Conservation (phyloP, 768 basidiomycete species). For the Lactarius deliciosus region DNA sequence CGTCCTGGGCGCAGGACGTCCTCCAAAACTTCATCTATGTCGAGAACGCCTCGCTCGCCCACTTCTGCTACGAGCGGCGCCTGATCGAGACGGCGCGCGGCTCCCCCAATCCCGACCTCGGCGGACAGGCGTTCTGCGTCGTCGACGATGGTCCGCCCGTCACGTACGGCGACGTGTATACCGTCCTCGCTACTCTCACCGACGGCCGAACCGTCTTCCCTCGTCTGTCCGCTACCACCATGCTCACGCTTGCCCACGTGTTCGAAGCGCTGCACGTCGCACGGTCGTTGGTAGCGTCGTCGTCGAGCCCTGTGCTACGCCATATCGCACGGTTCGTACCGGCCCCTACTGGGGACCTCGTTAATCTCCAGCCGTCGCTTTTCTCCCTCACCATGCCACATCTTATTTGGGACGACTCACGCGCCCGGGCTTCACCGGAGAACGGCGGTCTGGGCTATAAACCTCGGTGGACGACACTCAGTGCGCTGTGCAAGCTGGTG, state of each 20-base stretch:
- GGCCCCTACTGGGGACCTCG: constrained; percentile 35
- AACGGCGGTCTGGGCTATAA: constrained; percentile 43
- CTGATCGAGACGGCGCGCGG: constrained; percentile 54
- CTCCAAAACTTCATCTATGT: constrained; percentile 70
- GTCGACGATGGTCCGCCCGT: constrained; percentile 63
- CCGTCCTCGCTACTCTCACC: constrained; percentile 52
- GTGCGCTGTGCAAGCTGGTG: constrained; percentile 40
- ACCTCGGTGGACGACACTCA: constrained; percentile 35
- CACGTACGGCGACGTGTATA: constrained; percentile 64
- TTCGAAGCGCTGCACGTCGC: constrained; percentile 53
- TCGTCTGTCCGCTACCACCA: constrained; percentile 54
- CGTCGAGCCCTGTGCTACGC: constrained; percentile 34
- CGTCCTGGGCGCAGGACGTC: constrained; percentile 58
- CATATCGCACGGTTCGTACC: constrained; percentile 37
- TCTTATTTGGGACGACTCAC: constrained; percentile 43
- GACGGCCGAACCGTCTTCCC: constrained; percentile 59
- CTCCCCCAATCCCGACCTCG: constrained; percentile 56
- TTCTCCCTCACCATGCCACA: constrained; percentile 40
- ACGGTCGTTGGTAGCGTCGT: constrained; percentile 22
- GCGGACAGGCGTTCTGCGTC: constrained; percentile 67
- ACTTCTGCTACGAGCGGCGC: constrained; percentile 70
- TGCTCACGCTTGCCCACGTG: constrained; percentile 61
- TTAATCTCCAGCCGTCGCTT: constrained; percentile 42
- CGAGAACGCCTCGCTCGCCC: constrained; percentile 72
- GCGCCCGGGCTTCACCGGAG: constrained; percentile 37